Evolutionary conservation across 306 rosid species (phyloP), one percentile per base, ranked within the genome.

Genomic region (Sicyos edulis): DNA sequence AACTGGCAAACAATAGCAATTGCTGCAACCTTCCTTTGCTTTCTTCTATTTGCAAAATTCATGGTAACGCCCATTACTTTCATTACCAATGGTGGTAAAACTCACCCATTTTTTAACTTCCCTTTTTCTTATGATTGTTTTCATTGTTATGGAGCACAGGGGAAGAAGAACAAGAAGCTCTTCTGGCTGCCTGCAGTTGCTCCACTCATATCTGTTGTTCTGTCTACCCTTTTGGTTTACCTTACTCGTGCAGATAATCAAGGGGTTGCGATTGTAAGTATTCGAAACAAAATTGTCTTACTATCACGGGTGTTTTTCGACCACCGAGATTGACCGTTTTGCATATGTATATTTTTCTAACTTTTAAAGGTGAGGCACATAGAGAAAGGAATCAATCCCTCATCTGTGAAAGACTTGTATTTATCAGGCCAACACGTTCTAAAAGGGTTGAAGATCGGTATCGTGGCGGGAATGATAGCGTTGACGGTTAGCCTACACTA

Each of bases 101-200:
- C 14, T n/a, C 49, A 15, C 40, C 20, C 29, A 72, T 44, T 42
- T 72, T 40, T 50, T 49, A 14, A 6, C 62, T 42, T 7, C 49
- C 16, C 22, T 4, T 42, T 14, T 60, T 53, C 75, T 72, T 54
- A 54, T 37, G 11, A 54, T 79, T 75, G 34, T 61, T 78, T 49
- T 76, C 79, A 54, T 74, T 63, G 58, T 59, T 17, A 68, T 57
- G 76, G 76, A 73, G 16, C 16, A 67, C 85, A 93, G 98, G 98
- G 97, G 69, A 93, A 87, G 92, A 90, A 75, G 84, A 82, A 87
- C 78, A 93, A 67, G 37, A 88, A 75, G 72, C 68, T 82, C 78
- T 93, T 93, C 85, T 93, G 98, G 98, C 88, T 90, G 78, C 92
- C 97, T 61, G 98, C 97, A 80, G 88, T 93, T 52, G 93, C 96